Evolutionary conservation across 2,329 filamentous ascomycete genomes (phyloP).

Genomic region (Scortechinia acanthostroma): DNA sequence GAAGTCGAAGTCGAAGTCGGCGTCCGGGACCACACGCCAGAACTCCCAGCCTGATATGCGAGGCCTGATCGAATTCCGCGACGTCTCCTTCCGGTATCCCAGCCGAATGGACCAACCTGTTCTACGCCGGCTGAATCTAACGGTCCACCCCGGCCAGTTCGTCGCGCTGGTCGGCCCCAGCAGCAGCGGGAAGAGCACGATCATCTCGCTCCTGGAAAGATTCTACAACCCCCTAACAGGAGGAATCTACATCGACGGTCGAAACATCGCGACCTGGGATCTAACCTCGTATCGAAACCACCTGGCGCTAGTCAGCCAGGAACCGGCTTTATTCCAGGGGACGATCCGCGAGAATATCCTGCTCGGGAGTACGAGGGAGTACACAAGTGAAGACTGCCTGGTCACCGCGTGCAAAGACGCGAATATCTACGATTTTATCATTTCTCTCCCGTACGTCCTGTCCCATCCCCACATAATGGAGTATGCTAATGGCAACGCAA

Average conservation of each 20-base stretch:
- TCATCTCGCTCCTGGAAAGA: slow-evolving; percentile 82
- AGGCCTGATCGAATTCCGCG: slow-evolving; percentile 78
- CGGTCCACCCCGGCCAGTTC: slow-evolving; percentile 72
- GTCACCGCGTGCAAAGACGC: slow-evolving; percentile 78
- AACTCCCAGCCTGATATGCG: slow-evolving; percentile 64
- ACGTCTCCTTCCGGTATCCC: slow-evolving; percentile 91
- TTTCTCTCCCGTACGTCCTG: slow-evolving; percentile 60
- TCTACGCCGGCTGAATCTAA: slow-evolving; percentile 73
- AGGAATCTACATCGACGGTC: slow-evolving; percentile 73
- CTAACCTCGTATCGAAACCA: slow-evolving; percentile 78
- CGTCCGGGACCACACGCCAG: slow-evolving; percentile 33
- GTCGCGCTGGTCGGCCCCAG: slow-evolving; percentile 88
- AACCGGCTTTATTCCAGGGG: slow-evolving; percentile 89
- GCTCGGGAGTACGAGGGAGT: slow-evolving; percentile 62
- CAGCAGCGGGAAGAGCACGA: slow-evolving; percentile 90
- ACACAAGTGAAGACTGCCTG: slow-evolving; percentile 66
- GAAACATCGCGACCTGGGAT: slow-evolving; percentile 74
- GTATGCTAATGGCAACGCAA: slow-evolving; percentile 11
- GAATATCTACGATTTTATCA: slow-evolving; percentile 88
- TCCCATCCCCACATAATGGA: slow-evolving; percentile 7
- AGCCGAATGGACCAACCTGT: slow-evolving; percentile 88
- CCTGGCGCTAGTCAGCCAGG: slow-evolving; percentile 84
- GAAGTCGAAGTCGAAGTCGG: slow-evolving; percentile 43
- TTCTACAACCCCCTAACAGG: slow-evolving; percentile 88
- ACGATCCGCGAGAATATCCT: slow-evolving; percentile 86